Base-by-base conservation (phyloP, 768 basidiomycete species). In the Podaxis rugospora region DNA sequence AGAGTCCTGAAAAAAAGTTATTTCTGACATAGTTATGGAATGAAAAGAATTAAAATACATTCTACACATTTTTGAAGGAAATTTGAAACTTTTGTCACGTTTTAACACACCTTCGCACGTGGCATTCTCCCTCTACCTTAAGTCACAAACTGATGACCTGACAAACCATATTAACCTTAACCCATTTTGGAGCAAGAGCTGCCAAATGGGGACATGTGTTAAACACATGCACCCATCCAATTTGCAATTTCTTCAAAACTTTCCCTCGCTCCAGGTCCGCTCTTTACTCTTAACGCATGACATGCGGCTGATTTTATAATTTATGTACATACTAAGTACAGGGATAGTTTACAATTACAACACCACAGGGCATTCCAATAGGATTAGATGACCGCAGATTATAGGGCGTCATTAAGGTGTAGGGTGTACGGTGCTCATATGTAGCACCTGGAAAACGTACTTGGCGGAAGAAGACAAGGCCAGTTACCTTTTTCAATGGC, bases 391-490 rank as follows among this genome's bases (percentile, higher is more conserved):
- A 55, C 44, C n/a, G 52, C 55, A 39, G 64, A 61, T 46, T 53
- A 54, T 60, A 23, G 21, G 51, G 9, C 7, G 18, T 40, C 28
- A 5, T 32, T 36, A 13, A n/a, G 40, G 18, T 25, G 52, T 23
- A 14, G 52, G 27, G 21, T 32, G 21, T 32, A 36, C 23, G n/a
- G 44, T 9, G 46, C 40, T 73, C 69, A 91, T 55, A 83, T 71
- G 68, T 91, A 93, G 70, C 90, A 93, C 64, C 90, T 83, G 56
- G 91, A 91, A 72, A 89, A 93, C 7, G 86, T 85, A 71, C 84
- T 86, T 0, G 91, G 91, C 37, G 91, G 90, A 52, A 93, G 81
- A 57, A 78, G 78, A 61, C 83, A 87, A 1, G 91, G 90, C 91
- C 91, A 93, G 62, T 86, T 83, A 9, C 82, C 84, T 35, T 73